Evolutionary conservation across 1,284 basidiomycete species (phyloP), one percentile per base, ranked within the genome.

Genomic region (Apiotrichum gracile): DNA sequence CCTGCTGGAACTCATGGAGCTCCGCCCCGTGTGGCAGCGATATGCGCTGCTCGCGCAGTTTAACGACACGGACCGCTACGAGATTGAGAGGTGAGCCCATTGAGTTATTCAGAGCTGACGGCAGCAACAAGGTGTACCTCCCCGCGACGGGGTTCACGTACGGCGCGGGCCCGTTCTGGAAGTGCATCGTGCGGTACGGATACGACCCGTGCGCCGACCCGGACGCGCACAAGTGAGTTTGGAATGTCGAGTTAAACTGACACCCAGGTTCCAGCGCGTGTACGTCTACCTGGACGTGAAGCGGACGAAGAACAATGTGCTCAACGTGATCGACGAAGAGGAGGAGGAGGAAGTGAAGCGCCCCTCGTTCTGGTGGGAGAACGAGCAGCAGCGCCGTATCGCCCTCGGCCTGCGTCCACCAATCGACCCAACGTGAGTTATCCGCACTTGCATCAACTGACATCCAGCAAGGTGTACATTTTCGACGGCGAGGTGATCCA

Each of bases 111-210:
- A 16, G 16, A 22, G 40, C 44, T 54, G 26, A 47, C 24, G 17
- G 5, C 47, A 78, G 78, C 41, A 64, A 75, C 51, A 81, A 79
- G 60, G 62, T 72, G 2, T 77, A 78, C 49, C 66, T 80, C 44
- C 73, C 80, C 0, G 62, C 74, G 10, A 64, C 75, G 5, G 69
- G 85, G 44, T 98, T 93, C 69, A 85, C 88, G 3, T 94, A 97
- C 68, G 83, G 85, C 56, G 93, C 97, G 60, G 94, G 94, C 0
- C 91, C 92, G 2, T 97, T 88, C 86, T 81, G 91, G 48, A 93
- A 97, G 67, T 87, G 87, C 9, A 80, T 94, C 43, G 81, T 97
- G 25, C 82, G 84, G 40, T 87, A 91, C 54, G 85, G 86, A 4
- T 97, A 94, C 68, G 94, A 99, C 68, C 92, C 93, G 13, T 79